Percentiles rank a stretch among this genome's conserved stretches.
phyloP scores from a whole-genome alignment of 108 stramenopile genomes.

The Fragilariopsis cylindrus region DNA sequence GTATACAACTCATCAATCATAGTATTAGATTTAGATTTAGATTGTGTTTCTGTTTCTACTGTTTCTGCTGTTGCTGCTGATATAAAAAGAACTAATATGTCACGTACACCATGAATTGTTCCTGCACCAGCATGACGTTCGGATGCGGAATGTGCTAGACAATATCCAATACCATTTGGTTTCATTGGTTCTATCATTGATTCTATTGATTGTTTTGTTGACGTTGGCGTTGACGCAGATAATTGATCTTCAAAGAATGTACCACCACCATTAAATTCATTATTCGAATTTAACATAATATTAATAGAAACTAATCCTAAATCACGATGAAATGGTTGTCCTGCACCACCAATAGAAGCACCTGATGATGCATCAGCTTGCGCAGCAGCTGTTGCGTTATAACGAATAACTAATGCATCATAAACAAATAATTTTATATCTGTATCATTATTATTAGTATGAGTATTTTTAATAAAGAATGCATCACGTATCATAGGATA shows the following conservation, averaged over 20 bases:
- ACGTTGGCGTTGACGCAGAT: background rate
- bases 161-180: slow-evolving; percentile 56
- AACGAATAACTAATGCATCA: slow-evolving; percentile 70
- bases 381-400: slow-evolving; percentile 62
- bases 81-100: slow-evolving; percentile 70
- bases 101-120: slow-evolving; percentile 56
- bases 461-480: slow-evolving; percentile 23
- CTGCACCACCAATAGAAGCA: slow-evolving; percentile 33
- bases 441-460: background rate
- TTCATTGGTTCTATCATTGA: slow-evolving; percentile 32
- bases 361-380: background rate
- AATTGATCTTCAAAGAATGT: slow-evolving; percentile 74
- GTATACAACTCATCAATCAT: too few species aligned
- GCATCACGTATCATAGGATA: slow-evolving; percentile 63
- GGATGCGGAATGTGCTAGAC: slow-evolving; percentile 46
- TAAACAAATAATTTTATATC: slow-evolving; percentile 47
- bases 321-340: slow-evolving; percentile 76
- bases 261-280: slow-evolving; percentile 67
- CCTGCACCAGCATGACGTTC: slow-evolving; percentile 73
- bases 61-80: slow-evolving; percentile 32
- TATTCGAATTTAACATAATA: slow-evolving; percentile 52
- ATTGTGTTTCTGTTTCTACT: background rate
- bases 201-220: background rate
- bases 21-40: background rate
- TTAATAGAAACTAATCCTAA: slow-evolving; percentile 68